These are phyloP conservation scores for sorghum (Sorghum bicolor) DNA, from an alignment of 176 grass and related monocot species.

Conservation along the genomic window Sorghum_bicolor_NCBIv3 NC_012878.2:53390501-53391000, in stretches of 20 bases:
- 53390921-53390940: constrained; percentile 19
- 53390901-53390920: constrained; percentile 23
- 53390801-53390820: not conserved
- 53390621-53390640: not conserved
- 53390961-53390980: not conserved
- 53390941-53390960: constrained; percentile 8
- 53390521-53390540: constrained; percentile 11
- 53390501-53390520: constrained; percentile 8
- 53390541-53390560: constrained; percentile 10
- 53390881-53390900: not conserved
- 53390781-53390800: not conserved
- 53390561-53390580: not conserved
- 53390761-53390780: not conserved
- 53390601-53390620: not conserved
- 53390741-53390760: not conserved
- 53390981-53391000: not conserved
- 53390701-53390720: constrained; percentile 3
- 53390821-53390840: not conserved
- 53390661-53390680: constrained; percentile 10
- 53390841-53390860: not conserved
- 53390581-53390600: constrained; percentile 26
- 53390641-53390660: not conserved
- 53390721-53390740: not conserved
- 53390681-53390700: not conserved
- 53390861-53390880: not conserved